Evolutionary conservation across 305 asterid genomes (phyloP).

Genomic region (Nicotiana rustica): DNA sequence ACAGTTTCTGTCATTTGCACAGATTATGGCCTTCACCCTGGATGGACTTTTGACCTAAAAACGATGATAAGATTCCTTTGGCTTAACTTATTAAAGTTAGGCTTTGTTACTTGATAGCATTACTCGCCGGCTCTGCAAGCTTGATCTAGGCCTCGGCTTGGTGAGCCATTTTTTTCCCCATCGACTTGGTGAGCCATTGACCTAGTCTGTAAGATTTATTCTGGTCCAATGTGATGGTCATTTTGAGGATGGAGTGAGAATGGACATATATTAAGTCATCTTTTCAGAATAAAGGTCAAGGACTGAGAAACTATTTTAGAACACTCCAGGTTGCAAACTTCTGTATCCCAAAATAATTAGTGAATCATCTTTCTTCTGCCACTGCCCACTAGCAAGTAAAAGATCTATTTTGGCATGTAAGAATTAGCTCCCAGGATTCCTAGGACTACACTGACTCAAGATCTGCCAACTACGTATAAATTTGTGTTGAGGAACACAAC

Average conservation of each 20-base stretch:
- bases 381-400: neutral
- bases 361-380: neutral
- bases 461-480: neutral
- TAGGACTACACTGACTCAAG: neutral
- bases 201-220: neutral
- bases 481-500: neutral
- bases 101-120: neutral
- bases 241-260: neutral
- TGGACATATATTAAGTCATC: neutral
- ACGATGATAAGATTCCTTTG: neutral
- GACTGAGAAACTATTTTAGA: neutral
- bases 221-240: neutral
- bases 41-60: neutral
- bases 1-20: neutral
- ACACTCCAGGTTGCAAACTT: neutral
- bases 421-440: constrained; percentile 18
- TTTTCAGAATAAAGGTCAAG: neutral
- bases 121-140: neutral
- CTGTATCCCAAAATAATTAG: neutral
- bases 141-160: neutral
- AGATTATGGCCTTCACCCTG: neutral
- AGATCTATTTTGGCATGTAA: constrained; percentile 20
- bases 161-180: neutral
- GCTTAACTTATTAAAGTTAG: neutral
- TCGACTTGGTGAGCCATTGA: neutral